Evolutionary conservation across 768 basidiomycete species (phyloP), one percentile per base, ranked within the genome.

Genomic region (Favolaschia claudopus): DNA sequence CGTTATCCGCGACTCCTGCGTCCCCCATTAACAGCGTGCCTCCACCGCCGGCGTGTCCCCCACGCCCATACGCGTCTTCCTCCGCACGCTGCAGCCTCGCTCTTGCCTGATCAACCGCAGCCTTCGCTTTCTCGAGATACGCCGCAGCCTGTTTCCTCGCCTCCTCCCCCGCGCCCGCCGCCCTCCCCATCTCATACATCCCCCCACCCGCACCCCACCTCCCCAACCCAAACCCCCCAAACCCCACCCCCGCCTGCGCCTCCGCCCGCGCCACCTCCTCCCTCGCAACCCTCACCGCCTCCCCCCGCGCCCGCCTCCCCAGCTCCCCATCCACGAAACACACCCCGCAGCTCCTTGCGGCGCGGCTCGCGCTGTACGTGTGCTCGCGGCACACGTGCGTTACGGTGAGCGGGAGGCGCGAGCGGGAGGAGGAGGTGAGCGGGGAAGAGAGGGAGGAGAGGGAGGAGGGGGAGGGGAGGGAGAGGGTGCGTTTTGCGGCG

Each of bases 1-100:
- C 90, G 67, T 91, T 92, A 66, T 89, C 89, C 5, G 82, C 73
- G 58, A 85, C n/a, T n/a, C n/a, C n/a, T n/a, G n/a, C 83, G 28
- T 78, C 82, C 12, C 86, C 78, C 17, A 7, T n/a, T 5, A 55
- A 15, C 3, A 17, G 53, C 20, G 42, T 24, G 4, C 22, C 37
- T 31, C n/a, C n/a, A n/a, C n/a, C n/a, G n/a, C n/a, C n/a, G n/a
- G 8, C n/a, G 17, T 33, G 29, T 8, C 31, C 34, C 34, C 34
- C 17, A 9, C 7, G 12, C 15, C 74, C 55, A 17, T 67, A 55
- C 22, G 69, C 68, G 22, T 74, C 65, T 25, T 69, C 48, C 15
- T 58, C 62, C 29, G 58, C 47, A 60, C 47, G 13, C 60, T 57
- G 54, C 34, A 17, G 55, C 49, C 24, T 50, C 56, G 38, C 53